These are phyloP conservation scores for Solanum rostratum DNA, from an alignment of 257 asterid species.

Conservation along the genomic window DNA sequence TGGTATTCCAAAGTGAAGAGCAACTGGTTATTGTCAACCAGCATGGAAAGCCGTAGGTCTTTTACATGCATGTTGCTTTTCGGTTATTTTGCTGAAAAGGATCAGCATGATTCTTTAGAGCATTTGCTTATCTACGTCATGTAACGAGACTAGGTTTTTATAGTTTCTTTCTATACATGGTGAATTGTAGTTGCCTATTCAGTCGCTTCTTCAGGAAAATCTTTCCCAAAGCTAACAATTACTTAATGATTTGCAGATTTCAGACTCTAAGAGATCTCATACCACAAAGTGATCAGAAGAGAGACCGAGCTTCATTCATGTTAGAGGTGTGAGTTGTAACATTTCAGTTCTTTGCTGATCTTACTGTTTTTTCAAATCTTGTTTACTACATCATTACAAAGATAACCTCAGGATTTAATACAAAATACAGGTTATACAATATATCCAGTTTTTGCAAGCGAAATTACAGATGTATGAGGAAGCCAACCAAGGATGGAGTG, in stretches of 20 bases:
- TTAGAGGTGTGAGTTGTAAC: constrained; percentile 82
- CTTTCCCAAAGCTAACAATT: constrained; percentile 1
- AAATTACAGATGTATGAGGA: constrained; percentile 56
- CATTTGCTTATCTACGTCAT: background rate
- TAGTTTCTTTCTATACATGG: background rate
- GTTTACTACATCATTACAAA: background rate
- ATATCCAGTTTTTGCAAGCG: constrained; percentile 68
- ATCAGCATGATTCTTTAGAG: background rate
- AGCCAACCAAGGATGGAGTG: constrained; percentile 62
- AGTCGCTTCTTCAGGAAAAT: background rate
- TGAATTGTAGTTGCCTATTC: background rate
- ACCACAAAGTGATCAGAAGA: constrained; percentile 75
- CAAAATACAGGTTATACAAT: constrained; percentile 72
- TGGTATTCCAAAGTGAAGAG: background rate
- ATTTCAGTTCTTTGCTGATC: constrained; percentile 4
- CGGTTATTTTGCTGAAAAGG: background rate
- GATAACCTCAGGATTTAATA: background rate
- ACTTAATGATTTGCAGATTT: constrained; percentile 35
- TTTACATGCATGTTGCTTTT: background rate
- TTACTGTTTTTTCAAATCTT: background rate
- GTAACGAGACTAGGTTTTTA: background rate
- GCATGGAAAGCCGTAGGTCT: background rate
- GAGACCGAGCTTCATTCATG: constrained; percentile 75
- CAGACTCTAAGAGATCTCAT: constrained; percentile 59
- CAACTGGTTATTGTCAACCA: background rate